A percentile compares a stretch with the other conserved stretches of the same genome.
These are phyloP conservation scores for Eimeria acervulina DNA, from an alignment of 169 alveolate species.

Conservation along the genomic window DNA sequence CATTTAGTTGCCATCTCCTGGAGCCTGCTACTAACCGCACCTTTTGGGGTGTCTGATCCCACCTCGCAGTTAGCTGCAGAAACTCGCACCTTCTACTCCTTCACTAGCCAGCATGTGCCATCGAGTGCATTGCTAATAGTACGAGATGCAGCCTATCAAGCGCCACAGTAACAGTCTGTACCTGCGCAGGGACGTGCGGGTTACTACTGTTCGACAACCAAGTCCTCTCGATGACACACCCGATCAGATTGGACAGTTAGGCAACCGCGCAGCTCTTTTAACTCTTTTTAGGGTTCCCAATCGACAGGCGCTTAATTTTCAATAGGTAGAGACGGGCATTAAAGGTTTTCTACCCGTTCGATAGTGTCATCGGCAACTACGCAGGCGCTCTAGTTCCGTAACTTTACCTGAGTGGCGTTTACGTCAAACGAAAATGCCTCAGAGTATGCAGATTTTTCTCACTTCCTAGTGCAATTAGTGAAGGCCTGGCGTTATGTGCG, in stretches of 20 bases:
- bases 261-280: background rate
- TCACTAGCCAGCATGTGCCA: background rate
- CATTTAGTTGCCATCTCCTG: background rate
- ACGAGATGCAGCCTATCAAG: background rate
- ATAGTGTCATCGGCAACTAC: background rate
- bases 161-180: background rate
- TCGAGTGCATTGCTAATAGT: background rate
- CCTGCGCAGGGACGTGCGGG: background rate
- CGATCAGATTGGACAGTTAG: background rate
- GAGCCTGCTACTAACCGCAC: background rate
- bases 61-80: too few species aligned
- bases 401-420: background rate
- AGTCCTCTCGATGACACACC: background rate
- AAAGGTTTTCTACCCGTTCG: background rate
- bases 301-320: background rate
- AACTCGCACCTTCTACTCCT: background rate
- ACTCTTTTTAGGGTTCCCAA: background rate
- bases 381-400: background rate
- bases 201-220: background rate
- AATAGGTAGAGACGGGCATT: background rate
- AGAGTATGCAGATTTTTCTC: background rate
- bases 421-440: slow-evolving; percentile 6
- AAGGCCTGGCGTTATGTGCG: background rate
- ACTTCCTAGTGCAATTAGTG: background rate
- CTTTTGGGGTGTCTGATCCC: background rate